Evolutionary conservation across 2,329 filamentous ascomycete genomes (phyloP).

Genomic region (Fusarium xyrophilum): DNA sequence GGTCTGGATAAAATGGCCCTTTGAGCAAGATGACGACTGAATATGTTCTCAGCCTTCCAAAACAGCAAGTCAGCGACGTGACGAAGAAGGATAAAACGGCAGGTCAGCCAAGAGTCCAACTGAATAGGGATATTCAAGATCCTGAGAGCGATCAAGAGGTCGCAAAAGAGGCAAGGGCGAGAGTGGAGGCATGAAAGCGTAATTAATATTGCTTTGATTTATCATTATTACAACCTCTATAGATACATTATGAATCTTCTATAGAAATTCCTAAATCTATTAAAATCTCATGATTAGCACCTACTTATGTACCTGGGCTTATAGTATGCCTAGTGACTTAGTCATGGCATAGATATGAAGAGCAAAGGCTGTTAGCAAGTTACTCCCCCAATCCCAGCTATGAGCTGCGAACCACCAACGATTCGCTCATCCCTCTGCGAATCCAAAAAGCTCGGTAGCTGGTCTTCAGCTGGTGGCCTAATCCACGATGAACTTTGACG

Average conservation of each 20-base stretch:
- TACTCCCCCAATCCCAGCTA: fast-evolving
- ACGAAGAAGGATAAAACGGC: neutral
- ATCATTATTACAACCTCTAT: neutral
- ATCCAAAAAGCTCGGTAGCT: neutral
- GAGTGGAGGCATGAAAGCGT: neutral
- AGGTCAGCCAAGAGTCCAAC: neutral
- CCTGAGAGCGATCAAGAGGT: neutral
- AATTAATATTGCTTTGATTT: neutral
- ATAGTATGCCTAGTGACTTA: neutral
- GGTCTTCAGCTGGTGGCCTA: neutral
- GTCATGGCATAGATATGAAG: fast-evolving
- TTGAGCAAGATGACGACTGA: neutral
- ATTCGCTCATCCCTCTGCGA: neutral
- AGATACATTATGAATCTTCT: neutral
- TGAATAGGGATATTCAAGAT: neutral
- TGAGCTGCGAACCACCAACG: fast-evolving
- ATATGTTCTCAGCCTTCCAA: neutral
- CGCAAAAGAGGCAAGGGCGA: neutral
- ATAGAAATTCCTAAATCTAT: neutral
- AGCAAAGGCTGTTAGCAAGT: fast-evolving
- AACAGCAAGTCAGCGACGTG: neutral
- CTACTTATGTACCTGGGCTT: neutral
- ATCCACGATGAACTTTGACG: constrained; percentile 10
- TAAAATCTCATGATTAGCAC: neutral
- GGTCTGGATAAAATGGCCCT: neutral